These are phyloP conservation scores for Echium plantagineum DNA, from an alignment of 257 asterid genomes.

Conservation along the genomic window DNA sequence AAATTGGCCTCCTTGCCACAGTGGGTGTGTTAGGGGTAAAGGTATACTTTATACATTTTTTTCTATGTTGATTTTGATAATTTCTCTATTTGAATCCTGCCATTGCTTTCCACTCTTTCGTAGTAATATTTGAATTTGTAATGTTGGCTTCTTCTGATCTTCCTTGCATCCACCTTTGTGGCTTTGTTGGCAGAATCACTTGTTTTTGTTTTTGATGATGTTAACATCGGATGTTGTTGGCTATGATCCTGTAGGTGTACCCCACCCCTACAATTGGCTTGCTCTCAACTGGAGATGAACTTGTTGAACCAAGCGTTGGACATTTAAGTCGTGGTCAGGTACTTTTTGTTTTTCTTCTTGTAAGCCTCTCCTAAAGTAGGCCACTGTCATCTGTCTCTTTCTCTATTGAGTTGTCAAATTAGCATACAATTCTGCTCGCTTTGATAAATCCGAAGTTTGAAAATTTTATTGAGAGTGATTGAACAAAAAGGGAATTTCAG, in stretches of 20 bases:
- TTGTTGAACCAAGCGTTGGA: conserved; percentile 57
- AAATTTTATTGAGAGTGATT: neutral
- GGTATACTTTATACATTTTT: conserved; percentile 28
- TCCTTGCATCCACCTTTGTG: conserved; percentile 6
- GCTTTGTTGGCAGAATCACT: conserved; percentile 10
- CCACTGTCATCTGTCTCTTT: conserved; percentile 3
- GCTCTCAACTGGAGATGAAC: conserved; percentile 94
- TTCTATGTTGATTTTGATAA: neutral
- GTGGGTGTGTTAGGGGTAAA: conserved; percentile 58
- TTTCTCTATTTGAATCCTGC: conserved; percentile 7
- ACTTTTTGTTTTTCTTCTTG: conserved; percentile 10
- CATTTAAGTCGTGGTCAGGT: conserved; percentile 83
- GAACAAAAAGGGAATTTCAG: too few relatives aligned
- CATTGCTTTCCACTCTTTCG: too few relatives aligned
- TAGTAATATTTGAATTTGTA: neutral
- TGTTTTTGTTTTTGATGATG: conserved; percentile 7
- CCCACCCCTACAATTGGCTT: conserved; percentile 68
- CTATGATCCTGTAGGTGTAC: conserved; percentile 41
- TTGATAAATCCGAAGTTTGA: neutral
- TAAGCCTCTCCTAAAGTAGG: conserved; percentile 6
- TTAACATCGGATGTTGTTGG: conserved; percentile 4
- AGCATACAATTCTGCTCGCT: neutral
- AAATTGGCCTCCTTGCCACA: conserved; percentile 85
- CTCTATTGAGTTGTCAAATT: neutral
- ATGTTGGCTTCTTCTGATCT: neutral